These are phyloP conservation scores for Chytriomyces hyalinus DNA, from an alignment of 192 early-diverging fungal genomes.

Conservation along the genomic window DNA sequence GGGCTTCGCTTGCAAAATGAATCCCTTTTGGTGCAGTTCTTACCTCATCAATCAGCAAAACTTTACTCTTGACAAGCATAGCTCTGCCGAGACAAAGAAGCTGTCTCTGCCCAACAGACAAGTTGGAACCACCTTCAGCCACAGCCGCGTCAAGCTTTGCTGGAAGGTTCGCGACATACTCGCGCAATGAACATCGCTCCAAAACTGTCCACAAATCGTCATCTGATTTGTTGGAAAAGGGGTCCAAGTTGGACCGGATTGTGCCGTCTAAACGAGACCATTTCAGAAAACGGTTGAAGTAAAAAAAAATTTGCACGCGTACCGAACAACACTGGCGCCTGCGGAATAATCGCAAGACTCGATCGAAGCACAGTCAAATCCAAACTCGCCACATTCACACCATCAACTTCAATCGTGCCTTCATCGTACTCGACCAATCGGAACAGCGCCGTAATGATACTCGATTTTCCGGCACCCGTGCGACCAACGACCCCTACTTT, in stretches of 20 bases:
- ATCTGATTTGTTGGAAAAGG: slow-evolving; percentile 66
- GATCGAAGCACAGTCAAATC: slow-evolving; percentile 60
- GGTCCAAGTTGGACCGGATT: slow-evolving; percentile 76
- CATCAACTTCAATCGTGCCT: slow-evolving; percentile 67
- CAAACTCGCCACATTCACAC: slow-evolving; percentile 58
- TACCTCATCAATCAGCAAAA: slow-evolving; percentile 43
- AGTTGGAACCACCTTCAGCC: slow-evolving; percentile 80
- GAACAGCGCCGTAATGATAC: slow-evolving; percentile 67
- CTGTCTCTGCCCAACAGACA: slow-evolving; percentile 78
- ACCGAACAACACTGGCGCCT: slow-evolving; percentile 56
- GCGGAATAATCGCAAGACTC: slow-evolving; percentile 46
- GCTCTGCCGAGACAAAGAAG: slow-evolving; percentile 53
- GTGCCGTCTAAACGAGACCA: slow-evolving; percentile 37
- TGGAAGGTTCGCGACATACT: slow-evolving; percentile 1
- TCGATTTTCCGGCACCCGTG: slow-evolving; percentile 78
- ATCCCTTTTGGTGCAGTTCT: slow-evolving; percentile 61
- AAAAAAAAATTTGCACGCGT: background rate
- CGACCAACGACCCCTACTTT: slow-evolving; percentile 85
- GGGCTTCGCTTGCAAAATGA: slow-evolving; percentile 42
- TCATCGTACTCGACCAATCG: slow-evolving; percentile 63
- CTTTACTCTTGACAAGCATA: slow-evolving; percentile 37
- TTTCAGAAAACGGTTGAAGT: background rate
- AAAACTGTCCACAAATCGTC: slow-evolving; percentile 76
- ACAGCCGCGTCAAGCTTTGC: slow-evolving; percentile 68
- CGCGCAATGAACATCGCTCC: slow-evolving; percentile 68